A percentile compares a stretch with the other conserved stretches of the same genome.
phyloP scores from a whole-genome alignment of 1,284 basidiomycete genomes.

The Boletus smithii region DNA sequence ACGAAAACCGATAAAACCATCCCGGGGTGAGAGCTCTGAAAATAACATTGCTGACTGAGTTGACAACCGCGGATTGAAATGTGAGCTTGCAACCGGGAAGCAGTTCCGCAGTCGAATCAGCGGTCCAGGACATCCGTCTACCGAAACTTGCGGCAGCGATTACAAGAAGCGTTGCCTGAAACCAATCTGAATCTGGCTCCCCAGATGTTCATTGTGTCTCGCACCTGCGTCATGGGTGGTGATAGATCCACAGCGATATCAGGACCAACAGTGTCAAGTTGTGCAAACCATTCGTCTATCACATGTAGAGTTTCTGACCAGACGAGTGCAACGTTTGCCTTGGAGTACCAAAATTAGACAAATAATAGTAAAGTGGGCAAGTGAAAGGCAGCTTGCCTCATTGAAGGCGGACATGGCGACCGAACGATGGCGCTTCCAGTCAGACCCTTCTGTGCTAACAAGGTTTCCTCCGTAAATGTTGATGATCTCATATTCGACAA shows the following conservation, averaged over 20 bases:
- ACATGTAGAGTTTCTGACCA: slow-evolving; percentile 43
- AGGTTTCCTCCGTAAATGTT: slow-evolving; percentile 25
- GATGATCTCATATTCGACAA: slow-evolving; percentile 20
- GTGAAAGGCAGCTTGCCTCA: slow-evolving; percentile 14
- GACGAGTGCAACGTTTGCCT: slow-evolving; percentile 45
- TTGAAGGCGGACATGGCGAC: slow-evolving; percentile 30
- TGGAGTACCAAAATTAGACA: not conserved
- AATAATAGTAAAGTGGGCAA: not conserved
- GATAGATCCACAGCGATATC: slow-evolving; percentile 30
- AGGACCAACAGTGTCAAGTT: slow-evolving; percentile 30
- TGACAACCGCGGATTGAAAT: slow-evolving; percentile 36
- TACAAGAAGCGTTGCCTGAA: slow-evolving; percentile 39
- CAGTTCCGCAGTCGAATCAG: slow-evolving; percentile 25
- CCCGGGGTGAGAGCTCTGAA: slow-evolving; percentile 32
- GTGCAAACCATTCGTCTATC: slow-evolving; percentile 44
- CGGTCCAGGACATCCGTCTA: slow-evolving; percentile 33
- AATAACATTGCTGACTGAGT: slow-evolving; percentile 31
- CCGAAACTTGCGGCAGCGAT: slow-evolving; percentile 45
- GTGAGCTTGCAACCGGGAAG: slow-evolving; percentile 34
- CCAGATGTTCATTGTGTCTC: not conserved
- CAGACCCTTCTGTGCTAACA: slow-evolving; percentile 17
- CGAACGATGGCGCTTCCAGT: slow-evolving; percentile 29
- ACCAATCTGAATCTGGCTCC: not conserved
- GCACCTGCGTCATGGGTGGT: slow-evolving; percentile 32
- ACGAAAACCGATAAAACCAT: slow-evolving; percentile 33